Base-by-base conservation (phyloP, 164 flowering plant species). In the Chloranthus sessilifolius region DNA sequence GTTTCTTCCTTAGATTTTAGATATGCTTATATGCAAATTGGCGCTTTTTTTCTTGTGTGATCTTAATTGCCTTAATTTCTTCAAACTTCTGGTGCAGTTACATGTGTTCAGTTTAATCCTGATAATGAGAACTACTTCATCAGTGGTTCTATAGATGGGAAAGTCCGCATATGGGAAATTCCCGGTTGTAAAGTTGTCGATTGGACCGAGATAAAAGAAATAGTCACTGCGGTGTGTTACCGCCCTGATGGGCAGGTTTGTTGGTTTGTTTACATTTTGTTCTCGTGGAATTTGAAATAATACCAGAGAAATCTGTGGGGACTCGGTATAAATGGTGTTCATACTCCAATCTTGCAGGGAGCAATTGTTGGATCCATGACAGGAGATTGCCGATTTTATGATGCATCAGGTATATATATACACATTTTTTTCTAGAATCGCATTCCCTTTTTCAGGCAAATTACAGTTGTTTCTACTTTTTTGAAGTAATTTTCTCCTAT, bases 71-170 rank as follows among this genome's bases (percentile, higher is more conserved):
- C 24, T 25, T 15, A 44, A 19, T 54, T 55, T 41, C 3, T 50
- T 30, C 36, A 43, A 3, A 52, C 22, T 56, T 59, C 30, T 57
- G 36, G 38, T 80, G 66, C 85, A 92, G 99, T 92, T 51, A 90
- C 96, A 4, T 77, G 83, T 47, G 71, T 79, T 47, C 87, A 92
- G 56, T 88, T 92, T 61, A 85, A 86, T 50, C 98, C 96, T 10
- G 68, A 80, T 43, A 79, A 91, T 58, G 90, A 91, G 33, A 72
- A 83, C 62, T 74, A 68, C 76, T 91, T 91, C 73, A 75, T 88
- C 60, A 91, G 95, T 58, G 96, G 98, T 40, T 91, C 96, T 23
- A 80, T 91, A 39, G 96, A 88, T 70, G 90, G 97, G 36, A 89
- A 89, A 72, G 81, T 86, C 22, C 94, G 97, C 24, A 81, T 86